Conservation (phyloP, 345 rosid genomes). For the Rhodamnia rubescens region DNA sequence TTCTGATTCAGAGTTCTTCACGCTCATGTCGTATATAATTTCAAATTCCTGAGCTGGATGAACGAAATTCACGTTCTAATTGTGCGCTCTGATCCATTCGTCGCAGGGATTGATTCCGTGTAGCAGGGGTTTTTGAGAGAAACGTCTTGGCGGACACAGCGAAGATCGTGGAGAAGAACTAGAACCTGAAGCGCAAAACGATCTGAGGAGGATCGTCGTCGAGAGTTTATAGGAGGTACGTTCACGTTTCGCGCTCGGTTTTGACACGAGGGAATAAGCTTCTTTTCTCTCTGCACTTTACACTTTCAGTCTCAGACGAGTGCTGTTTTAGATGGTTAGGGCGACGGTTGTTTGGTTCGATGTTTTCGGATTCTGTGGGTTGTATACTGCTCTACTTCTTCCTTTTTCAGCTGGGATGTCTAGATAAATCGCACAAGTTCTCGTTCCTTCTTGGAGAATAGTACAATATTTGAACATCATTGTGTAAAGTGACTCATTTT, state of each 20-base stretch:
- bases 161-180: constrained; percentile 66
- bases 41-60: not conserved
- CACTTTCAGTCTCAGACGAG: not conserved
- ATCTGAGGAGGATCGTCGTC: constrained; percentile 45
- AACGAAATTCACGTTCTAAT: not conserved
- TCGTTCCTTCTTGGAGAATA: too few species aligned
- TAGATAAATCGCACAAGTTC: too few species aligned
- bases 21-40: not conserved
- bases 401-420: too few species aligned
- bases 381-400: too few species aligned
- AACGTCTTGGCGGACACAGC: constrained; percentile 73
- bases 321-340: not conserved
- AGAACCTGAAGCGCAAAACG: constrained; percentile 47
- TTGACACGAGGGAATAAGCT: not conserved
- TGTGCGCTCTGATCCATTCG: not conserved
- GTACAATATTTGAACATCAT: not conserved
- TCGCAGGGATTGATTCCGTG: constrained; percentile 63
- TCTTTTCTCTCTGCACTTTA: not conserved
- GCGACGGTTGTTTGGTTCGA: not conserved
- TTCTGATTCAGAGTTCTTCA: not conserved
- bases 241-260: not conserved
- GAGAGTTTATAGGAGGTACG: constrained; percentile 21
- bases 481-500: not conserved
- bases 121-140: constrained; percentile 45
- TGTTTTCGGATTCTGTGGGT: too few species aligned